Evolutionary conservation across 495 filamentous ascomycete species (phyloP).

Genomic region (Rhypophila decipiens): DNA sequence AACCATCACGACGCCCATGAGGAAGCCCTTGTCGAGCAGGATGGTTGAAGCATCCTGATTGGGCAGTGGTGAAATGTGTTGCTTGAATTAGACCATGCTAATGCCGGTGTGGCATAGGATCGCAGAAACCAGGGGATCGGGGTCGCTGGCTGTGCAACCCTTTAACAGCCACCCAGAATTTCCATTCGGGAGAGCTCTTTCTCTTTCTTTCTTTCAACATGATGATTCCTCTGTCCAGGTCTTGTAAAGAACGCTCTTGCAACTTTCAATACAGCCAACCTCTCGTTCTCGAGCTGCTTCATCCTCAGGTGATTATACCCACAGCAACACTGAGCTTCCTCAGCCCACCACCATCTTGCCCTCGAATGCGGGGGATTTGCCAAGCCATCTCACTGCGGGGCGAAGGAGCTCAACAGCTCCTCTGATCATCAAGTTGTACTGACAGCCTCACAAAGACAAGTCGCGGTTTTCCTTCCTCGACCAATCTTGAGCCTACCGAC

Average conservation of each 20-base stretch:
- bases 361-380: constrained; percentile 4
- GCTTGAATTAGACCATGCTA: constrained; percentile 16
- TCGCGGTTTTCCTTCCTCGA: neutral
- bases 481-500: neutral
- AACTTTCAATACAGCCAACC: neutral
- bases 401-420: neutral
- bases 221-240: neutral
- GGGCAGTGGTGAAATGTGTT: neutral
- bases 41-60: constrained; percentile 9
- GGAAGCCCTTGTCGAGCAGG: neutral
- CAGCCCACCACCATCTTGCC: neutral
- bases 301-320: neutral
- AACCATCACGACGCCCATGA: neutral
- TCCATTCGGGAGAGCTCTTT: neutral
- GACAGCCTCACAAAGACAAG: neutral
- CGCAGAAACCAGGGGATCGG: constrained; percentile 2
- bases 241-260: neutral
- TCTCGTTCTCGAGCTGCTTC: neutral
- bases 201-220: neutral
- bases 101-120: constrained; percentile 3
- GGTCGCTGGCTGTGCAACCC: constrained; percentile 11
- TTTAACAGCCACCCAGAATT: constrained; percentile 3
- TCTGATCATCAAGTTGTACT: neutral
- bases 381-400: constrained; percentile 13
- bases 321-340: neutral